Conservation (phyloP, 805 yeast genomes). For the Ogataea haglerorum region DNA sequence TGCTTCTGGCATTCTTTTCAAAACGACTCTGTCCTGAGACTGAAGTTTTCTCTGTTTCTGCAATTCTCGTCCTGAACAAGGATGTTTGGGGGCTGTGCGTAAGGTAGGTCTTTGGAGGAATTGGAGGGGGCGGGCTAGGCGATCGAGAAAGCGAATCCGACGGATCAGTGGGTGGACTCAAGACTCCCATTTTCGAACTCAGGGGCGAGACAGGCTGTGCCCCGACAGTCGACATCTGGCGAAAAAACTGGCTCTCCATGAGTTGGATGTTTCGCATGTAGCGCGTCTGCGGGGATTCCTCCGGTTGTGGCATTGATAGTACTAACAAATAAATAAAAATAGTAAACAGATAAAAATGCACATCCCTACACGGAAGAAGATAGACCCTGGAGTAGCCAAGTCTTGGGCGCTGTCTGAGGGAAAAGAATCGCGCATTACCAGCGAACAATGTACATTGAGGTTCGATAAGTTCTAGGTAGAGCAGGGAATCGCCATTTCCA, state of each 20-base stretch:
- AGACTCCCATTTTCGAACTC: not conserved
- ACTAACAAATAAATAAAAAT: not conserved
- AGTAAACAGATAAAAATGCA: not conserved
- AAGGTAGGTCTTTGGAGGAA: conserved; percentile 4
- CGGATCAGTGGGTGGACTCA: not conserved
- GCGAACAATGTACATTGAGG: not conserved
- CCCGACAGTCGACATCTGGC: conserved; percentile 7
- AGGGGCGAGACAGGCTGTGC: not conserved
- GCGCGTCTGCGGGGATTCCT: conserved; percentile 13
- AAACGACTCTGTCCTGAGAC: no score
- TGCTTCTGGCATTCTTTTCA: not conserved
- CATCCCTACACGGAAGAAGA: conserved; percentile 3
- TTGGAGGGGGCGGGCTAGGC: conserved; percentile 10
- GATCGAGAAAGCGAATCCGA: conserved; percentile 1
- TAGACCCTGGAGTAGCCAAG: no score
- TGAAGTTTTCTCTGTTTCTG: not conserved
- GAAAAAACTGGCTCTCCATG: conserved; percentile 15
- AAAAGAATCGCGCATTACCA: no score
- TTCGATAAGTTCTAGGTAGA: no score
- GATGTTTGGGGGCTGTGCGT: not conserved
- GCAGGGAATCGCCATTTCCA: no score
- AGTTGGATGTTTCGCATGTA: conserved; percentile 18
- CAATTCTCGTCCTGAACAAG: not conserved
- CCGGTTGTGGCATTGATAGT: conserved; percentile 3
- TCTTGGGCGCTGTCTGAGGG: no score